These are phyloP conservation scores for Magnaporthales sp. DNA, from an alignment of 2,329 filamentous ascomycete genomes.

Conservation along the genomic window DNA sequence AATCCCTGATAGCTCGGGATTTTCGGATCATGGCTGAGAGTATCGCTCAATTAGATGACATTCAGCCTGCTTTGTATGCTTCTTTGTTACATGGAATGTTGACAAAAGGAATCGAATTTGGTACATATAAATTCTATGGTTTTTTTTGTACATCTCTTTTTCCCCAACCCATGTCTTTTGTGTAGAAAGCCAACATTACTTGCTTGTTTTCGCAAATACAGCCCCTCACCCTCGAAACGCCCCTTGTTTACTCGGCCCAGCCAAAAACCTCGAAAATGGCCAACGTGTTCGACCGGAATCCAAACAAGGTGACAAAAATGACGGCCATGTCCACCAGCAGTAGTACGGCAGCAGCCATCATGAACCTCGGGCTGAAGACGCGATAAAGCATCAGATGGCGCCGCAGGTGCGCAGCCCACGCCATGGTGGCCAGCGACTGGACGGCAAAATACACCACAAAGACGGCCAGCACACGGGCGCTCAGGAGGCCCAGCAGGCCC, in stretches of 20 bases:
- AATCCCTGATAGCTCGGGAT: neutral
- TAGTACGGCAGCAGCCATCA: slow-evolving; percentile 67
- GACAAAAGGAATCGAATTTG: neutral
- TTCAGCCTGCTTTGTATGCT: neutral
- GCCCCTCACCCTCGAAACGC: neutral
- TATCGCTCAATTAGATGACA: too few species aligned
- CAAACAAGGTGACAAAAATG: slow-evolving; percentile 62
- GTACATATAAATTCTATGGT: neutral
- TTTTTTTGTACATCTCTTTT: neutral
- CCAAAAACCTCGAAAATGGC: slow-evolving; percentile 87
- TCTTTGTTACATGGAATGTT: neutral
- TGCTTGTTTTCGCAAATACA: neutral
- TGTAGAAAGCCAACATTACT: neutral
- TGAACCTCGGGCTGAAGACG: slow-evolving; percentile 85
- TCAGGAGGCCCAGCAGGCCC: slow-evolving; percentile 60
- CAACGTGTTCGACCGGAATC: slow-evolving; percentile 65
- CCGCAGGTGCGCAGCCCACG: slow-evolving; percentile 80
- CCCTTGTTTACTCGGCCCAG: slow-evolving; percentile 40
- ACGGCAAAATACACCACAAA: slow-evolving; percentile 78
- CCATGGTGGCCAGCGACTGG: slow-evolving; percentile 75
- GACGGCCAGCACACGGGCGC: slow-evolving; percentile 56
- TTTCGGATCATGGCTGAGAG: too few species aligned
- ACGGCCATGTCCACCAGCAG: slow-evolving; percentile 70
- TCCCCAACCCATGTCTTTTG: neutral
- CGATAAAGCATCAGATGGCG: slow-evolving; percentile 95